Base-by-base conservation (phyloP, 2,329 filamentous ascomycete species). In the Pseudopyricularia cyperi region DNA sequence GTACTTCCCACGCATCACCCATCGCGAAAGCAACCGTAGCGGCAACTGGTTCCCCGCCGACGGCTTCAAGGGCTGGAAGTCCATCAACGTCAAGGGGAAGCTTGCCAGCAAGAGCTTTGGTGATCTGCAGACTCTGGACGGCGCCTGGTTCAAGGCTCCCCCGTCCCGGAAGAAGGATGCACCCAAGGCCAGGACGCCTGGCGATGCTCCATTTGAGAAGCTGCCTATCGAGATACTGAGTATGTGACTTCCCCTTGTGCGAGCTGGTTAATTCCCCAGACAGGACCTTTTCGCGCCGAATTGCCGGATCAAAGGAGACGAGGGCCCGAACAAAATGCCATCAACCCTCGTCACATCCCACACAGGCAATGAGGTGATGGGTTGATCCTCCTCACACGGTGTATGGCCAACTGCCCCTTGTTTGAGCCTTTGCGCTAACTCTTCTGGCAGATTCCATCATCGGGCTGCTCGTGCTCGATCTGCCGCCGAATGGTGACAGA, bases 401-500 rank as follows among this genome's bases (percentile, higher is more conserved):
- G 39, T 30, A 30, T 24, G 39, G 19, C 39, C 39, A 51, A 32
- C 26, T 42, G 19, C 46, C 32, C 39, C 22, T 44, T 24, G 17
- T 44, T 48, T 49, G 32, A n/a, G 28, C 48, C 9, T 44, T 48
- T 12, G 37, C 24, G 42, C 47, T 48, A 46, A 28, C 52, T 37
- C 32, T 17, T 32, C 47, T 50, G 3, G 19, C 58, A 87, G 86
- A 80, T 60, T 70, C 80, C 62, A 88, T 91, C 56, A 85, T 91
- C 61, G 83, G 85, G 56, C 74, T 86, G 50, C 74, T 91, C 51
- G 82, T 85, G 30, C 69, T 87, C 53, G 87, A 91, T 65, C 75
- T 88, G 12, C 86, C 69, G 6, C 80, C 82, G n/a, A 86, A 89
- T 64, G 84, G 84, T 52, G 81, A 84, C 26, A 80, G 83, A 37